phyloP scores from a whole-genome alignment of 371 early-diverging fungal genomes.

The Syncephalastrum racemosum region DNA sequence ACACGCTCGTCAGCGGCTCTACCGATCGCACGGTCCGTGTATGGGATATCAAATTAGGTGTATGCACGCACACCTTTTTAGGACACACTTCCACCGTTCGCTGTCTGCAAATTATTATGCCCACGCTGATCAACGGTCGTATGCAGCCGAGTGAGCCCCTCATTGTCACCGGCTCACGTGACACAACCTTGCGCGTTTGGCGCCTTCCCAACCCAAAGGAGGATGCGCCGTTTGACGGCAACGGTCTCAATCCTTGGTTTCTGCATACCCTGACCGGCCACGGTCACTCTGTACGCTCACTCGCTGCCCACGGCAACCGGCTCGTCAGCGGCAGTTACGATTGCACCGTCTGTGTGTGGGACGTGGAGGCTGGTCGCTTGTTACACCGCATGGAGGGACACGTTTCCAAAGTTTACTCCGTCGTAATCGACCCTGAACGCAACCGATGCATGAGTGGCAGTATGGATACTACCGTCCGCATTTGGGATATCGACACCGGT shows the following conservation, averaged over 20 bases:
- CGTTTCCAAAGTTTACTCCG: slow-evolving; percentile 89
- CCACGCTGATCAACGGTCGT: slow-evolving; percentile 57
- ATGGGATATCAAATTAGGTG: slow-evolving; percentile 92
- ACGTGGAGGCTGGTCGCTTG: slow-evolving; percentile 68
- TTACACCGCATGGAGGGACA: slow-evolving; percentile 82
- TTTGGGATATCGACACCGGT: slow-evolving; percentile 95
- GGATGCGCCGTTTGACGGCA: slow-evolving; percentile 55
- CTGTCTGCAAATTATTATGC: slow-evolving; percentile 88
- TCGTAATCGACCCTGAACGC: slow-evolving; percentile 81
- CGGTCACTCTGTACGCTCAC: slow-evolving; percentile 88
- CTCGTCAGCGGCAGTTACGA: slow-evolving; percentile 98
- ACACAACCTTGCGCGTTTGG: slow-evolving; percentile 96
- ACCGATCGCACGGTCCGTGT: slow-evolving; percentile 96
- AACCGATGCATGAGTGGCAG: slow-evolving; percentile 91
- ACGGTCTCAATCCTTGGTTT: slow-evolving; percentile 57
- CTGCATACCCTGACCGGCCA: slow-evolving; percentile 86
- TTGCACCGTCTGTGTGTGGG: slow-evolving; percentile 92
- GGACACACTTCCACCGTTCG: slow-evolving; percentile 98
- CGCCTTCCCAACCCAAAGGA: slow-evolving; percentile 74
- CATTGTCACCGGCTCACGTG: slow-evolving; percentile 97
- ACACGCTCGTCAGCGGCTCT: slow-evolving; percentile 92
- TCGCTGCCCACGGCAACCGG: slow-evolving; percentile 87
- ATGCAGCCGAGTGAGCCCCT: slow-evolving; percentile 72
- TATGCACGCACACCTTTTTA: slow-evolving; percentile 84
- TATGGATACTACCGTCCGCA: slow-evolving; percentile 94